phyloP scores from a whole-genome alignment of 176 grass and related monocot genomes.

The Luzula sylvatica region DNA sequence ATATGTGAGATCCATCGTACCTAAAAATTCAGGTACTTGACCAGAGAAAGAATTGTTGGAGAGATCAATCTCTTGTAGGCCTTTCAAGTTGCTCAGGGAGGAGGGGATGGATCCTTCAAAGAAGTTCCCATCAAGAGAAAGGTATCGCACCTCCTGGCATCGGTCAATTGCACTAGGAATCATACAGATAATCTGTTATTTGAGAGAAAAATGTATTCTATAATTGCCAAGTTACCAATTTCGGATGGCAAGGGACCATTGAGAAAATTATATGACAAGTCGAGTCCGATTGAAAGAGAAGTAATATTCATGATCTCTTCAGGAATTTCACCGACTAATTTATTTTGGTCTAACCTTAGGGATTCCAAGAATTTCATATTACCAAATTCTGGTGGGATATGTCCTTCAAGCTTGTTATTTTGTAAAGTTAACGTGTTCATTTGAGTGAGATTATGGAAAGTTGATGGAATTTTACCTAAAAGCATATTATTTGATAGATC shows the following conservation, averaged over 20 bases:
- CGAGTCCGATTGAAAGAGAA: background rate
- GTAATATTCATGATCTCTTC: background rate
- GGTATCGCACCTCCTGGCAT: background rate
- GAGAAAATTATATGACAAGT: constrained; percentile 9
- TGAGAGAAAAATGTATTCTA: constrained; percentile 6
- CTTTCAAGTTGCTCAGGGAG: constrained; percentile 3
- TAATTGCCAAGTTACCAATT: constrained; percentile 11
- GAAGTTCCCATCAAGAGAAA: constrained; percentile 16
- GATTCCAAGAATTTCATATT: background rate
- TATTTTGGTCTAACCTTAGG: constrained; percentile 18
- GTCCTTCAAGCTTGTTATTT: constrained; percentile 12
- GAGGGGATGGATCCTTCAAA: constrained; percentile 21
- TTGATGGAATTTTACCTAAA: too few species aligned
- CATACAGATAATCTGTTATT: constrained; percentile 13
- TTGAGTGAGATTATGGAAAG: too few species aligned
- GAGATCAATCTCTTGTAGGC: constrained; percentile 8
- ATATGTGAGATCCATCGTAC: background rate
- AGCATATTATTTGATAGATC: too few species aligned
- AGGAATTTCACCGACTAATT: constrained; percentile 17
- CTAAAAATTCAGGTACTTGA: constrained; percentile 8
- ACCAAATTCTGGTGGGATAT: constrained; percentile 14
- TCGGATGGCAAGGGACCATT: background rate
- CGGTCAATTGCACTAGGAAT: constrained; percentile 20
- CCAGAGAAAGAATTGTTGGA: constrained; percentile 9
- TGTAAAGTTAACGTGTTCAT: too few species aligned